Conservation (phyloP, 257 asterid species). For the Prunella vulgaris region DNA sequence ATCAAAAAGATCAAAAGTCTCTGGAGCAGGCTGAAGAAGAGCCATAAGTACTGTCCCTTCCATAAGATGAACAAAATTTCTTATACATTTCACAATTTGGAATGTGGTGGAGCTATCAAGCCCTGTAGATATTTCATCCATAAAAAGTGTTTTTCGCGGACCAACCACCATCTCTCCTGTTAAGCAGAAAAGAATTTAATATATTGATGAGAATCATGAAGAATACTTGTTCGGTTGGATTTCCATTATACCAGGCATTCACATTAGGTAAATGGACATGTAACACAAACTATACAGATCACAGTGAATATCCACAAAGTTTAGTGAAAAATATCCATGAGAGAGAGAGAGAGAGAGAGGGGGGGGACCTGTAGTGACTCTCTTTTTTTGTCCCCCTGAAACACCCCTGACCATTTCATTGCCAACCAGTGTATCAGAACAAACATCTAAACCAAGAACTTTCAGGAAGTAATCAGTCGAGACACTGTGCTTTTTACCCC, state of each 20-base stretch:
- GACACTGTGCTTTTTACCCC: slow-evolving; percentile 69
- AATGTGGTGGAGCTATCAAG: slow-evolving; percentile 93
- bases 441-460: slow-evolving; percentile 84
- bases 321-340: background rate
- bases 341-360: slow-evolving; percentile 35
- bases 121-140: slow-evolving; percentile 97
- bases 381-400: slow-evolving; percentile 86
- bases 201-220: background rate
- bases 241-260: background rate
- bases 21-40: slow-evolving; percentile 95
- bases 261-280: background rate
- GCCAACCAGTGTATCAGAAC: slow-evolving; percentile 79
- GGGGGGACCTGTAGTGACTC: slow-evolving; percentile 95
- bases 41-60: slow-evolving; percentile 85
- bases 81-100: slow-evolving; percentile 78
- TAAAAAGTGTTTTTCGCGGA: slow-evolving; percentile 80
- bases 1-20: slow-evolving; percentile 84
- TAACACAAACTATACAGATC: background rate
- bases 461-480: slow-evolving; percentile 78
- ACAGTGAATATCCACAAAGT: background rate
- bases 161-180: slow-evolving; percentile 94
- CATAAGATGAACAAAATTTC: slow-evolving; percentile 82
- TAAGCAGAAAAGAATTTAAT: background rate
- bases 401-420: slow-evolving; percentile 87
- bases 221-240: background rate